Evolutionary conservation across 192 early-diverging fungal genomes (phyloP).

Genomic region (Paraglomus occultum): DNA sequence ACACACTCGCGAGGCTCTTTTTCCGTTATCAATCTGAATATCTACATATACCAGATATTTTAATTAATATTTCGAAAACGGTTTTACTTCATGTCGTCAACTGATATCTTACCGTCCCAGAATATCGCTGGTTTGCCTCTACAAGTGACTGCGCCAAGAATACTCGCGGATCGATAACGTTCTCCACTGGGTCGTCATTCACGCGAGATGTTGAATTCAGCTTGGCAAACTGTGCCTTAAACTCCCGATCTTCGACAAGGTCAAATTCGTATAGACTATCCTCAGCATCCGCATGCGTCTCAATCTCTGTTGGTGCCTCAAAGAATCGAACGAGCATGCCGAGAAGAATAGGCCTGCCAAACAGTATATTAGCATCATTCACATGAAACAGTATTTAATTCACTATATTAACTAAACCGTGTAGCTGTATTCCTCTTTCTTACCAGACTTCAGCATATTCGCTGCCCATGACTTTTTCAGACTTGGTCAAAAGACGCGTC

Average conservation of each 20-base stretch:
- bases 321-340: constrained; percentile 54
- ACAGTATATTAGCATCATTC: neutral
- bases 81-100: neutral
- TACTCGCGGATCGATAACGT: constrained; percentile 45
- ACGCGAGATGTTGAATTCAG: constrained; percentile 67
- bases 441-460: constrained; percentile 49
- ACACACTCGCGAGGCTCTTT: neutral
- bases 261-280: constrained; percentile 65
- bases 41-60: neutral
- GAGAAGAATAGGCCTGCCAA: constrained; percentile 51
- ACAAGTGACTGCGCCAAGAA: constrained; percentile 52
- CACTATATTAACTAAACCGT: constrained; percentile 12
- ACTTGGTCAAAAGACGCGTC: constrained; percentile 58
- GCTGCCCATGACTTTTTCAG: constrained; percentile 51
- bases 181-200: constrained; percentile 64
- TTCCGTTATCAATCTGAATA: neutral
- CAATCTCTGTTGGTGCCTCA: constrained; percentile 54
- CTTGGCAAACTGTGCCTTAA: constrained; percentile 80
- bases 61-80: neutral
- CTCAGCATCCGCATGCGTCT: constrained; percentile 42
- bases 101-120: constrained; percentile 34
- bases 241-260: constrained; percentile 75
- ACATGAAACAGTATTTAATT: constrained; percentile 13
- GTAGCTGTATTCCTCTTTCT: constrained; percentile 3
- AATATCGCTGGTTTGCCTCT: constrained; percentile 43